These are phyloP conservation scores for Globisporangium polare DNA, from an alignment of 352 stramenopile species.

Conservation along the genomic window DNA sequence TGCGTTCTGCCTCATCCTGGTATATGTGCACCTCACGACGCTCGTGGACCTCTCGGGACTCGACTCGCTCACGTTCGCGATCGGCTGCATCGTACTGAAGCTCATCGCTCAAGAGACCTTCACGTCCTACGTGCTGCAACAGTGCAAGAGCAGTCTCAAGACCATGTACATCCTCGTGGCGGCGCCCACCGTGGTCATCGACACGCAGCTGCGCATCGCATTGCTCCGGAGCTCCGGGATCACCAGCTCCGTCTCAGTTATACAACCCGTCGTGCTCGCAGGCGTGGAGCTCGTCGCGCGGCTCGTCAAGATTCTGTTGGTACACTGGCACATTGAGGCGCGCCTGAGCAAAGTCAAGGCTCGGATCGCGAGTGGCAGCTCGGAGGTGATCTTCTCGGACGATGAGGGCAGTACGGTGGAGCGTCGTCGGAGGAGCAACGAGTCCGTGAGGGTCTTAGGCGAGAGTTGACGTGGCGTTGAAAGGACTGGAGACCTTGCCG, in stretches of 20 bases:
- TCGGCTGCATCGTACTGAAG: background rate
- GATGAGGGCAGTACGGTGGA: background rate
- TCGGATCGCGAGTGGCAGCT: background rate
- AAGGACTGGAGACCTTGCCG: background rate
- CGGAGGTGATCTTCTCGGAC: background rate
- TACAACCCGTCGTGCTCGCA: background rate
- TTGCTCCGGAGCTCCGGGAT: background rate
- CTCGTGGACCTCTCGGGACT: background rate
- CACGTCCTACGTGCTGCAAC: background rate
- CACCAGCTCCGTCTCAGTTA: background rate
- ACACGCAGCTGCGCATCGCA: background rate
- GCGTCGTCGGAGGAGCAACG: background rate
- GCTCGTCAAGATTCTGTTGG: background rate
- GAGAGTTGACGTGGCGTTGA: background rate
- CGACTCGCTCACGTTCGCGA: background rate
- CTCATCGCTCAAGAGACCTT: background rate
- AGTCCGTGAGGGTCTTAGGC: background rate
- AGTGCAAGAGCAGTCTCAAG: background rate
- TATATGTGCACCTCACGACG: background rate
- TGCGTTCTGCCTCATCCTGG: background rate
- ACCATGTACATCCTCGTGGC: slow-evolving; percentile 1
- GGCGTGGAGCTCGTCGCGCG: background rate
- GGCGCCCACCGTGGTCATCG: background rate
- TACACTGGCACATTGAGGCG: background rate
- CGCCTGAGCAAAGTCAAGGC: background rate